These are phyloP conservation scores for Schizosaccharomyces pombe DNA, from an alignment of 805 yeast genomes.

Conservation along the genomic window ASM294v3 CU329670.1:543001-543500, in stretches of 20 bases:
- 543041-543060: conserved; percentile 8
- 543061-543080: not conserved
- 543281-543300: not conserved
- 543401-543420: not conserved
- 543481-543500: not conserved
- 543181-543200: not conserved
- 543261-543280: not conserved
- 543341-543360: not conserved
- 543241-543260: not conserved
- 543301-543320: not conserved
- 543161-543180: not conserved
- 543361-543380: not conserved
- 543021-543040: conserved; percentile 8
- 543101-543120: not conserved
- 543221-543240: no score
- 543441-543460: not conserved
- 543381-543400: not conserved
- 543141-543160: not conserved
- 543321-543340: not conserved
- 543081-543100: not conserved
- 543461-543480: not conserved
- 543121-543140: not conserved
- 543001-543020: conserved; percentile 6
- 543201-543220: not conserved
- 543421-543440: not conserved